Conservation (phyloP, 2,329 filamentous ascomycete genomes). For the Xylariales sp. region DNA sequence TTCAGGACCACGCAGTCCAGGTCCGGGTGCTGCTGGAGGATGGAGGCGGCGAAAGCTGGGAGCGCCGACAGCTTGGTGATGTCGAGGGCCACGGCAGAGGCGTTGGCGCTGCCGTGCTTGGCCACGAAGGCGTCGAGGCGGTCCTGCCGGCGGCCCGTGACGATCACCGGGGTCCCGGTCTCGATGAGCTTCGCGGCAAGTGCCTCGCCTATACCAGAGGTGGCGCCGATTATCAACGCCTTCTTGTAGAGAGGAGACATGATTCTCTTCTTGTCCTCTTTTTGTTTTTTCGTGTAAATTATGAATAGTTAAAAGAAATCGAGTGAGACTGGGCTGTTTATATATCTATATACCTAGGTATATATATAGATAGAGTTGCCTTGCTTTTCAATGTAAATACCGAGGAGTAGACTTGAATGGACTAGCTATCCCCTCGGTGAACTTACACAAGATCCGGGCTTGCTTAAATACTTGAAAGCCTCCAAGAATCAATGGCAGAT, state of each 20-base stretch:
- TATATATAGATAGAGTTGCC: no score
- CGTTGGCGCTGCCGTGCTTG: slow-evolving; percentile 30
- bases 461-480: no score
- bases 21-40: slow-evolving; percentile 34
- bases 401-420: no score
- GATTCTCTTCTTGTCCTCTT: background rate
- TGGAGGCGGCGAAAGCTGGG: slow-evolving; percentile 21
- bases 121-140: slow-evolving; percentile 39
- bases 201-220: slow-evolving; percentile 43
- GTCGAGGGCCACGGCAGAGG: slow-evolving; percentile 32
- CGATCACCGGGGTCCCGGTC: slow-evolving; percentile 38
- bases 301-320: background rate
- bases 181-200: slow-evolving; percentile 31
- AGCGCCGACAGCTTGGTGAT: slow-evolving; percentile 34
- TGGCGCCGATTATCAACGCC: slow-evolving; percentile 45
- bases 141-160: slow-evolving; percentile 41
- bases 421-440: no score
- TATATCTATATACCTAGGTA: no score
- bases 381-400: no score
- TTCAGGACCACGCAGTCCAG: slow-evolving; percentile 49
- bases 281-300: no score
- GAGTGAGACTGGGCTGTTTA: no score
- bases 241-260: slow-evolving; percentile 47
- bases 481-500: no score
- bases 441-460: no score